Base-by-base conservation (phyloP, 2,329 filamentous ascomycete species). In the Calonectria montana region DNA sequence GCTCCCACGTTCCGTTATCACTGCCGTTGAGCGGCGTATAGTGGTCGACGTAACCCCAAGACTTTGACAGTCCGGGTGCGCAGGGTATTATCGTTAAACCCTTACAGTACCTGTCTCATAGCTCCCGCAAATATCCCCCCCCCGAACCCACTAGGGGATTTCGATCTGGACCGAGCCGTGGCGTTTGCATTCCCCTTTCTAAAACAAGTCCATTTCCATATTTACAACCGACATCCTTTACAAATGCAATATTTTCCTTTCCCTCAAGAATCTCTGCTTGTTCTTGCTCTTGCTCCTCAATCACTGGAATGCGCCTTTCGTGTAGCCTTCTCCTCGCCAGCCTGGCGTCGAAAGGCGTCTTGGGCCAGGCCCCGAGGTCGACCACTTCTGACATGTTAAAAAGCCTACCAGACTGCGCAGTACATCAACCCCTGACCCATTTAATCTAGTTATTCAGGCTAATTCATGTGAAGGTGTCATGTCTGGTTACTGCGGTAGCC, bases 361-460 rank as follows among this genome's bases (percentile, higher is more conserved):
- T 50, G 16, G 61, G 27, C n/a, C 29, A 50, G 16, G 43, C 61
- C 13, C 29, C 43, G 15, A 23, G 61, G 27, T 64, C 61, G 47
- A 12, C 43, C 18, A 31, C 61, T 12, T 50, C 61, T 23, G 61
- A 25, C n/a, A 29, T 64, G 4, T 18, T 47, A 27, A 23, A 29
- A 25, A 21, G 23, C 9, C 61, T 64, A 15, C 82, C 81, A 0
- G n/a, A 72, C 8, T 83, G 82, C 75, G 81, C 81, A 45, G 82
- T 83, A 74, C 53, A 81, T 76, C 35, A 10, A 3, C 6, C 4
- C 5, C 31, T 43, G 25, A 29, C 5, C 9, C 10, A 10, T n/a
- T 10, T 37, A 45, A 37, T 50, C 10, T 4, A n/a, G 1, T 23
- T 45, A 27, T 7, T 15, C 2, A 29, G n/a, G 2, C 35, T 48